Evolutionary conservation across 441 rosid genomes (phyloP).

Genomic region (Adansonia madagascariensis): DNA sequence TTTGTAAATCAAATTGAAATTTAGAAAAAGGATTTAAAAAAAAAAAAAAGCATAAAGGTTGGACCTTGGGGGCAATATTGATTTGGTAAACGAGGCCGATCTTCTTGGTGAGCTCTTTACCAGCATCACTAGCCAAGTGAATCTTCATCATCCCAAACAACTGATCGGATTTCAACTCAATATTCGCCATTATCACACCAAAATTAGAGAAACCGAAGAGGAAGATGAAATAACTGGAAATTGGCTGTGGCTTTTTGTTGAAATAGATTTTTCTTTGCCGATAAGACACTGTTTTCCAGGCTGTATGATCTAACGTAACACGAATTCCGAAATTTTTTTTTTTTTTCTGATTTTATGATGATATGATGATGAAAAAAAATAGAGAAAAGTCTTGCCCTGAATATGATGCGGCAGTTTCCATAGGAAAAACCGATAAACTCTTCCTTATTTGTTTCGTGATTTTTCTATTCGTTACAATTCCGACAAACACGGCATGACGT

Average conservation of each 20-base stretch:
- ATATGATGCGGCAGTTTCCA: not conserved
- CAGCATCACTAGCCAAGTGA: slow-evolving; percentile 76
- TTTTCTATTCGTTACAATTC: too few species aligned
- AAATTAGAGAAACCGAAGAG: slow-evolving; percentile 19
- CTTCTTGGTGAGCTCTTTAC: slow-evolving; percentile 59
- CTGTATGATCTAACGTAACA: slow-evolving; percentile 9
- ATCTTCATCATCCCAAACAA: slow-evolving; percentile 67
- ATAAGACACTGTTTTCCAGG: not conserved
- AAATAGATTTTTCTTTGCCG: not conserved
- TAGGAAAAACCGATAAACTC: not conserved
- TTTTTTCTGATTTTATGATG: not conserved
- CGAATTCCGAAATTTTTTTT: slow-evolving; percentile 21
- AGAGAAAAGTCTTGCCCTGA: not conserved
- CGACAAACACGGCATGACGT: not conserved
- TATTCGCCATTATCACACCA: slow-evolving; percentile 45
- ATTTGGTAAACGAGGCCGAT: slow-evolving; percentile 82
- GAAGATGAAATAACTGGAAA: not conserved
- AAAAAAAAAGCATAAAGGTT: not conserved
- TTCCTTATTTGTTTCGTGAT: too few species aligned
- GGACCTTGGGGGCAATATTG: slow-evolving; percentile 84
- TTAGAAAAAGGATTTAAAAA: not conserved
- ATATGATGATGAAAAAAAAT: not conserved
- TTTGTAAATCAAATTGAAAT: not conserved
- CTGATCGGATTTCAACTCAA: slow-evolving; percentile 71
- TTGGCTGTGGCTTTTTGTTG: slow-evolving; percentile 4